Conservation (phyloP, 2,329 filamentous ascomycete genomes). For the Pseudogymnoascus sp. region DNA sequence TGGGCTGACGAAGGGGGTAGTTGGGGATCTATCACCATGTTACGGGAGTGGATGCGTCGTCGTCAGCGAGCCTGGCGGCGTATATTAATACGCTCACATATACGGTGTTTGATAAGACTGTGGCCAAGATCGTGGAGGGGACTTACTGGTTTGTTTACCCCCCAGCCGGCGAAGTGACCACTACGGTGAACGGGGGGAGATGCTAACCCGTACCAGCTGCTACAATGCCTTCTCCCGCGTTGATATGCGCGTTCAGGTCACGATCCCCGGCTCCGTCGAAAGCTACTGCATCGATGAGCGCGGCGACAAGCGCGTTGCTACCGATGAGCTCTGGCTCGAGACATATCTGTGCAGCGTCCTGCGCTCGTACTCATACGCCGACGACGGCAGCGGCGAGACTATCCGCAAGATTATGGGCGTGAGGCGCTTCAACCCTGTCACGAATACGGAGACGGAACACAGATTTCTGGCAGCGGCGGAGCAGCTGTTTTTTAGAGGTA, state of each 20-base stretch:
- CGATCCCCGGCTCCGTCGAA: slow-evolving; percentile 91
- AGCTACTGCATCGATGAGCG: slow-evolving; percentile 97
- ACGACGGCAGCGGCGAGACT: slow-evolving; percentile 86
- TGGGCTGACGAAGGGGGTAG: slow-evolving; percentile 36
- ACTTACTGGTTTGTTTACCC: slow-evolving; percentile 67
- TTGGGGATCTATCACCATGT: slow-evolving; percentile 96
- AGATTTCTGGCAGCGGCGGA: slow-evolving; percentile 92
- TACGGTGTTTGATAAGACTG: slow-evolving; percentile 69
- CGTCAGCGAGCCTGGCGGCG: slow-evolving; percentile 89
- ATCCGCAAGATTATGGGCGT: slow-evolving; percentile 98
- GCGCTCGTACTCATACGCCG: slow-evolving; percentile 90
- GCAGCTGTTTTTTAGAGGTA: slow-evolving; percentile 87
- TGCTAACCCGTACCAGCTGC: slow-evolving; percentile 46
- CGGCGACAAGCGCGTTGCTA: slow-evolving; percentile 86
- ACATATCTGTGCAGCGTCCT: slow-evolving; percentile 94
- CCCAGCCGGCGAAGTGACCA: neutral
- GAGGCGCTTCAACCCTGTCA: slow-evolving; percentile 92
- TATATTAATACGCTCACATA: slow-evolving; percentile 98
- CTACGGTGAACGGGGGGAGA: neutral
- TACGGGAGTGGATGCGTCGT: slow-evolving; percentile 92
- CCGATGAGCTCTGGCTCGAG: slow-evolving; percentile 92
- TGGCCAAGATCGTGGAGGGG: slow-evolving; percentile 80
- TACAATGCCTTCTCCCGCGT: slow-evolving; percentile 98
- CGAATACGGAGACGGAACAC: slow-evolving; percentile 96
- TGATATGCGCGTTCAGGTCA: slow-evolving; percentile 97